Conservation (phyloP, 345 rosid species). For the Aquilaria malaccensis region DNA sequence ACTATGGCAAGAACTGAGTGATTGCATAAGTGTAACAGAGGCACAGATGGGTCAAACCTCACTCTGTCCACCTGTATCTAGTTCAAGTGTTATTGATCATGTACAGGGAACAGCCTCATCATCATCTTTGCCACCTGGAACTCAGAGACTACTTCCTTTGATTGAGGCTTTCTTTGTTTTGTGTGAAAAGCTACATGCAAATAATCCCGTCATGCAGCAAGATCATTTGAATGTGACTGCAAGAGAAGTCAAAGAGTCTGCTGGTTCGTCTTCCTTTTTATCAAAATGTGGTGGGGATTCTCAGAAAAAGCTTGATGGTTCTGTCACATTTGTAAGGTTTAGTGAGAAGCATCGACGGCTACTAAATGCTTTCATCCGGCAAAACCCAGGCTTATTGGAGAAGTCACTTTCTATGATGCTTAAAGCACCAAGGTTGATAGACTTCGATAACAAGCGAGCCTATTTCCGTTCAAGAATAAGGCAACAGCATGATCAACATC, state of each 20-base stretch:
- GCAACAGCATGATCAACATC: slow-evolving; percentile 84
- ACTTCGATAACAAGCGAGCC: slow-evolving; percentile 90
- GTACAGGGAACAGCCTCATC: slow-evolving; percentile 52
- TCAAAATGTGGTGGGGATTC: slow-evolving; percentile 40
- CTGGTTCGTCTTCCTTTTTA: slow-evolving; percentile 34
- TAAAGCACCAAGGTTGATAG: slow-evolving; percentile 87
- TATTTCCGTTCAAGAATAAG: slow-evolving; percentile 91
- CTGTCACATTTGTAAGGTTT: slow-evolving; percentile 75
- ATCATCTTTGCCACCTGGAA: slow-evolving; percentile 87
- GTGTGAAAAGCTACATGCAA: slow-evolving; percentile 83
- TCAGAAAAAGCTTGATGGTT: slow-evolving; percentile 68
- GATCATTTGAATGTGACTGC: slow-evolving; percentile 65
- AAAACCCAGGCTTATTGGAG: slow-evolving; percentile 83
- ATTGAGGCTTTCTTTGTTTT: slow-evolving; percentile 95
- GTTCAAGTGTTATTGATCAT: slow-evolving; percentile 47
- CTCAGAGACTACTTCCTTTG: slow-evolving; percentile 86
- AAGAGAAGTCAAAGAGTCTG: slow-evolving; percentile 76
- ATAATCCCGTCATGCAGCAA: slow-evolving; percentile 45
- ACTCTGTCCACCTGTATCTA: slow-evolving; percentile 28
- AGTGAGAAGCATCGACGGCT: slow-evolving; percentile 93
- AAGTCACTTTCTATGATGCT: slow-evolving; percentile 90
- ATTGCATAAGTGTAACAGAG: slow-evolving; percentile 83
- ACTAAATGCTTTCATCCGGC: slow-evolving; percentile 81
- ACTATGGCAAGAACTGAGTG: slow-evolving; percentile 88
- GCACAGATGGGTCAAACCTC: slow-evolving; percentile 68